Evolutionary conservation across 148 eudicot species (phyloP).

Genomic region (Nepenthes gracilis): DNA sequence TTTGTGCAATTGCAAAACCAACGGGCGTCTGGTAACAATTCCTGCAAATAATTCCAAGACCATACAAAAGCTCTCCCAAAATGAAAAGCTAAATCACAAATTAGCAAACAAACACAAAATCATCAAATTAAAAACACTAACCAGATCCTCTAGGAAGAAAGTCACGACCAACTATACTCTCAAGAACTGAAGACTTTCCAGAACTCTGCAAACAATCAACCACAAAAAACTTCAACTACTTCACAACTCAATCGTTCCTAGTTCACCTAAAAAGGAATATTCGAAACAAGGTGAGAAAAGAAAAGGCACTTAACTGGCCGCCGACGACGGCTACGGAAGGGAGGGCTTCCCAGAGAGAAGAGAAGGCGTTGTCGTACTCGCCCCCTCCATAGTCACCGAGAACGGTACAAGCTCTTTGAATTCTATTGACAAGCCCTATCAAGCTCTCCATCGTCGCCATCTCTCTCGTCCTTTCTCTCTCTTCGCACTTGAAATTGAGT

Average conservation of each 20-base stretch:
- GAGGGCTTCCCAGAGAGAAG: conserved; percentile 11
- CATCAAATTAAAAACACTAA: background rate
- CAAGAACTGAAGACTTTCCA: conserved; percentile 21
- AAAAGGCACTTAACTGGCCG: conserved; percentile 2
- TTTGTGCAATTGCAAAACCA: conserved; percentile 16
- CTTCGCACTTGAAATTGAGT: no score
- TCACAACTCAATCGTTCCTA: background rate
- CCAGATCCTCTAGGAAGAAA: conserved; percentile 1
- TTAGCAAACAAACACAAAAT: background rate
- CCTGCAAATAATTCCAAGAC: conserved; percentile 1
- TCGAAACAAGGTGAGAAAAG: background rate
- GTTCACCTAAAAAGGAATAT: background rate
- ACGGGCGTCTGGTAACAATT: conserved; percentile 19
- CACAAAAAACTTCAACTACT: background rate
- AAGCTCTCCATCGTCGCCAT: conserved; percentile 9
- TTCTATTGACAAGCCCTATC: conserved; percentile 9
- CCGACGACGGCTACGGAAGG: conserved; percentile 12
- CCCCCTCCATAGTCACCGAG: conserved; percentile 3
- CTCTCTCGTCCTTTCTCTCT: background rate
- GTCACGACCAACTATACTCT: conserved; percentile 21
- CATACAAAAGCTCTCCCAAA: background rate
- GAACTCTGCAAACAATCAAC: conserved; percentile 8
- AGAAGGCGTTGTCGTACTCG: conserved; percentile 2
- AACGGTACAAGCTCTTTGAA: conserved; percentile 7
- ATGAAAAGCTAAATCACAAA: background rate